Conservation (phyloP, 2,329 filamentous ascomycete species). For the Ophiosphaerella narmari region DNA sequence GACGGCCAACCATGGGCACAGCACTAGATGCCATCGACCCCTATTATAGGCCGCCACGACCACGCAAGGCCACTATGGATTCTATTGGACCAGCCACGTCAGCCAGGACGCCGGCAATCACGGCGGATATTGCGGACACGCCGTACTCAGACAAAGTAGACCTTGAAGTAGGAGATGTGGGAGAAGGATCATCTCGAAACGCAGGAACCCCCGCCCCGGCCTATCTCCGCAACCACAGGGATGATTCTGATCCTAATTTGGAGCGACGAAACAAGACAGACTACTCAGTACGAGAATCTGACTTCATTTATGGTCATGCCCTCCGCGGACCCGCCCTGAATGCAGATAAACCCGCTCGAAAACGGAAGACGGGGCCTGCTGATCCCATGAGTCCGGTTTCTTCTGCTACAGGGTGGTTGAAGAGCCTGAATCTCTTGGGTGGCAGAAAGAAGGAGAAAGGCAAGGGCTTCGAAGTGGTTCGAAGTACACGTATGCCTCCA, state of each 20-base stretch:
- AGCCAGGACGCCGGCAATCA: constrained; percentile 52
- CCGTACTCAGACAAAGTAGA: constrained; percentile 53
- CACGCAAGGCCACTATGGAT: constrained; percentile 63
- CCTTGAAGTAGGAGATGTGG: constrained; percentile 36
- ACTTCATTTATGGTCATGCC: constrained; percentile 97
- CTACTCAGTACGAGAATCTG: constrained; percentile 91
- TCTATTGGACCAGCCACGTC: constrained; percentile 53
- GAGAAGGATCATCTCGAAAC: constrained; percentile 41
- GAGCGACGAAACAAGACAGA: constrained; percentile 69
- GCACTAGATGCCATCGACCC: constrained; percentile 63
- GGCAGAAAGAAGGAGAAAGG: constrained; percentile 91
- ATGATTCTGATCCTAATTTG: constrained; percentile 60
- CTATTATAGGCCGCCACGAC: constrained; percentile 85
- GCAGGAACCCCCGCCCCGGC: constrained; percentile 49
- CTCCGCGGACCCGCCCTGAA: constrained; percentile 86
- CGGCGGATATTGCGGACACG: constrained; percentile 53
- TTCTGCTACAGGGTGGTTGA: constrained; percentile 88
- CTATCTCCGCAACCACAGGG: constrained; percentile 55
- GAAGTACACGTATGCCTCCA: constrained; percentile 80
- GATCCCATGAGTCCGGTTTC: constrained; percentile 92
- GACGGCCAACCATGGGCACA: constrained; percentile 43
- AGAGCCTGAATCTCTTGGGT: constrained; percentile 66
- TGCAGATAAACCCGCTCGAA: constrained; percentile 73
- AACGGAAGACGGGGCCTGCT: constrained; percentile 88
- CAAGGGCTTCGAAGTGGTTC: constrained; percentile 95